Base-by-base conservation (phyloP, 2,329 filamentous ascomycete species). In the Ramularia endophylla region DNA sequence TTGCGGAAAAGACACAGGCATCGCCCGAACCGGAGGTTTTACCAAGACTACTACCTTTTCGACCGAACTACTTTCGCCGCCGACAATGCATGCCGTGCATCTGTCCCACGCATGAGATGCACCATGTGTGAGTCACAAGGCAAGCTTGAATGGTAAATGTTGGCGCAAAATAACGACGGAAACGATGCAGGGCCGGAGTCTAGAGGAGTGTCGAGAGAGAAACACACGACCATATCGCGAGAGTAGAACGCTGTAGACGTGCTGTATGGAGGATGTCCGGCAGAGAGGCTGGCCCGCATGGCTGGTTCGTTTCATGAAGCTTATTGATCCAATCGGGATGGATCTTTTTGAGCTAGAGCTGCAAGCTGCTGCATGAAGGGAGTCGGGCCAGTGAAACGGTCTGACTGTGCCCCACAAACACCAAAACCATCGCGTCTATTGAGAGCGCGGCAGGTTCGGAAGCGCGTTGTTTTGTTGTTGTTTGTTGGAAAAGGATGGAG, bases 201-300 rank as follows among this genome's bases (percentile, higher is more conserved):
- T 42, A 48, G 41, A 41, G 43, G 35, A 44, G 37, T 36, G 41
- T 47, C 41, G 27, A 47, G 41, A 42, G 39, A 45, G 19, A 40
- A 46, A 57, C 57, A 25, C 22, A 59, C 58, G 58, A 58, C 53
- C 40, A 56, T 43, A 48, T 56, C 58, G 51, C 58, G 58, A 58
- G 56, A 54, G 44, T 41, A 36, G 57, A 58, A 52, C 57, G 56
- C 41, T 53, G 40, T 55, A 50, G 50, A 53, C 52, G 53, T 55
- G 54, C 51, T 58, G 51, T 55, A 43, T 60, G 57, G 57, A 37
- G 35, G 47, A 38, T 30, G 40, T 46, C 32, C 43, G 49, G 43
- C 38, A 36, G 41, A 38, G 54, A 43, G 75, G 75, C 17, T 52
- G 48, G 49, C 27, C 30, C 20, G 41, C 22, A 25, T 25, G 22